These are phyloP conservation scores for Tripidium arundinaceum DNA, from an alignment of 202 grass and related monocot species.

Conservation along the genomic window DNA sequence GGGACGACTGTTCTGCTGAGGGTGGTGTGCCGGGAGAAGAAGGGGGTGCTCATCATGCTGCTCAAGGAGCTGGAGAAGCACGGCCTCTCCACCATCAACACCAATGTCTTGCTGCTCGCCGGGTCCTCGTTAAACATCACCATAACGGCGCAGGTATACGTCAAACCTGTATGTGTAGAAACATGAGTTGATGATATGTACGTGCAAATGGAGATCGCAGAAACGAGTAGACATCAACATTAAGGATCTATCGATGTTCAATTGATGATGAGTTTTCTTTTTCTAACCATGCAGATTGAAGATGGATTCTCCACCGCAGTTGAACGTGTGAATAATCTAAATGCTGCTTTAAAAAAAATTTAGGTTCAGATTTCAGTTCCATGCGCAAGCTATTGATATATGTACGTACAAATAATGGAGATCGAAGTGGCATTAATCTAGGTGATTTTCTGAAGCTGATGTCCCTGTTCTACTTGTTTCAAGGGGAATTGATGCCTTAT, in stretches of 20 bases:
- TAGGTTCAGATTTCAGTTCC: not conserved
- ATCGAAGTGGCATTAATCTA: not conserved
- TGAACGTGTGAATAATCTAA: conserved; percentile 18
- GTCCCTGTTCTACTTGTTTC: not conserved
- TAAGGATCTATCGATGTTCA: no score
- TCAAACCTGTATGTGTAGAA: no score
- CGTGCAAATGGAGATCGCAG: no score
- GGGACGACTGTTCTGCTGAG: conserved; percentile 14
- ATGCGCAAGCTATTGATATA: not conserved
- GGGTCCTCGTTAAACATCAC: conserved; percentile 14
- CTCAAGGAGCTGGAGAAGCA: conserved; percentile 32
- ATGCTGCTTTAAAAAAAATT: not conserved
- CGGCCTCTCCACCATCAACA: conserved; percentile 16
- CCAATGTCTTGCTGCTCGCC: conserved; percentile 6
- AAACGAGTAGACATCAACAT: not conserved
- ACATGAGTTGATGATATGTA: no score
- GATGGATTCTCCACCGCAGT: not conserved
- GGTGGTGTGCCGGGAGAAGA: conserved; percentile 28
- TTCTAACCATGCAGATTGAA: conserved; percentile 7
- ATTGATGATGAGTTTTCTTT: not conserved
- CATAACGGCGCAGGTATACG: conserved; percentile 18
- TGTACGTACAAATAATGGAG: not conserved
- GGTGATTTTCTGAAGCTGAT: not conserved
- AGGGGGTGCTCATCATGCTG: conserved; percentile 24
- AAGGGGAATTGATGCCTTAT: not conserved